Base-by-base conservation (phyloP, 2,329 filamentous ascomycete species). In the Pseudocercospora ulei region DNA sequence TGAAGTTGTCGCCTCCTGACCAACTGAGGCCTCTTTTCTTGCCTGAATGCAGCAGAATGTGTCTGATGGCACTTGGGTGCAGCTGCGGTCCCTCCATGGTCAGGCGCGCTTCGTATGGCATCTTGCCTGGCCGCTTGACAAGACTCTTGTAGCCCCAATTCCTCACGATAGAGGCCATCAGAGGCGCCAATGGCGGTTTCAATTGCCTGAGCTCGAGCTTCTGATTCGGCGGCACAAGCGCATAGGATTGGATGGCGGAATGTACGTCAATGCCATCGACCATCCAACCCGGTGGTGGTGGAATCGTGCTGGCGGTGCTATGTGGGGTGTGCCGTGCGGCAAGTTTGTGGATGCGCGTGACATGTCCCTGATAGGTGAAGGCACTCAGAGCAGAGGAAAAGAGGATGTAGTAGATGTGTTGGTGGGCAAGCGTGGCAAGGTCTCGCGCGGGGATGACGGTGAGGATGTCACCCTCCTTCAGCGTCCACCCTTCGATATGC, bases 341-440 rank as follows among this genome's bases (percentile, higher is more conserved):
- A 3, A 76, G 56, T 8, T 56, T 55, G 56, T 74, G 71, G 9
- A 80, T 61, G 4, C 69, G 63, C 5, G 59, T 54, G 0, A 70
- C 67, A 43, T 76, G 71, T 14, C 67, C 64, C 37, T 72, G 69
- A 59, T 82, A 87, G 25, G 72, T 66, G 5, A 64, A 57, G 0
- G 81, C 80, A 7, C 76, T 72, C n/a, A 66, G 62, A 11, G 64
- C 55, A 13, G 66, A 71, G 44, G 71, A 66, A 65, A 87, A 88
- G 38, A 82, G 66, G 39, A 88, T 63, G 60, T 73, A 78, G 63
- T 86, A 87, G 51, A 70, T 70, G 42, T 75, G 76, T 1, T 72
- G 60, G 3, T 76, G 72, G 41, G 75, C 72, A 34, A 83, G 68
- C 6, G 78, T 82, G 39, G 66, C 57, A 3, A 72, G 68, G 54